A percentile compares a stretch with the other conserved stretches of the same genome.
phyloP scores from a whole-genome alignment of 2,329 filamentous ascomycete species.

The Penicillium carneum region DNA sequence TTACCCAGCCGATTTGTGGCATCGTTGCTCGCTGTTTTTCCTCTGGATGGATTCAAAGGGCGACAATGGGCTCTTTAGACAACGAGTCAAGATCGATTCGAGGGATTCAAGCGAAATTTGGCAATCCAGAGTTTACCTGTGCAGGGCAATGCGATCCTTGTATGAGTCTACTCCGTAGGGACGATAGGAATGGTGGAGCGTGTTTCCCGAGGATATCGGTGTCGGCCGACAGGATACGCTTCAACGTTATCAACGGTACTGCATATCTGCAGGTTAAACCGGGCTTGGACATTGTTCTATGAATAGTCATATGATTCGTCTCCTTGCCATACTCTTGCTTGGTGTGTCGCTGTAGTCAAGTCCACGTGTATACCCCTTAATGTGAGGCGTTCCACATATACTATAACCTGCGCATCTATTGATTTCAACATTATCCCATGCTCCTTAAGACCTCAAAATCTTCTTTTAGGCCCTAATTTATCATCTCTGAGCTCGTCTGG shows the following conservation, averaged over 20 bases:
- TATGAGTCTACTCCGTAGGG: neutral
- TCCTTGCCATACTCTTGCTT: neutral
- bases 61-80: neutral
- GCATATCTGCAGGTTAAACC: neutral
- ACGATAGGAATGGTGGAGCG: slow-evolving; percentile 23
- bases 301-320: neutral
- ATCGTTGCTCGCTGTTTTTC: slow-evolving; percentile 29
- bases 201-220: slow-evolving; percentile 37
- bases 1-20: slow-evolving; percentile 49
- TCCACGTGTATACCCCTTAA: slow-evolving; percentile 1
- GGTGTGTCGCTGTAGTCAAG: neutral
- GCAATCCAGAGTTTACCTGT: neutral
- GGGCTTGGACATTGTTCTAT: neutral
- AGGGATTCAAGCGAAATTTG: neutral
- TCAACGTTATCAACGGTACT: neutral
- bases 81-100: too few relatives aligned
- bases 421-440: neutral
- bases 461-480: neutral
- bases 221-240: slow-evolving; percentile 34
- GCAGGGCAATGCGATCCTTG: neutral
- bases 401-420: neutral
- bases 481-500: neutral
- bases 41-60: neutral
- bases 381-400: slow-evolving; percentile 4
- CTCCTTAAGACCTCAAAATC: neutral